Base-by-base conservation (phyloP, 495 filamentous ascomycete genomes). In the Penicillium psychrofluorescens region DNA sequence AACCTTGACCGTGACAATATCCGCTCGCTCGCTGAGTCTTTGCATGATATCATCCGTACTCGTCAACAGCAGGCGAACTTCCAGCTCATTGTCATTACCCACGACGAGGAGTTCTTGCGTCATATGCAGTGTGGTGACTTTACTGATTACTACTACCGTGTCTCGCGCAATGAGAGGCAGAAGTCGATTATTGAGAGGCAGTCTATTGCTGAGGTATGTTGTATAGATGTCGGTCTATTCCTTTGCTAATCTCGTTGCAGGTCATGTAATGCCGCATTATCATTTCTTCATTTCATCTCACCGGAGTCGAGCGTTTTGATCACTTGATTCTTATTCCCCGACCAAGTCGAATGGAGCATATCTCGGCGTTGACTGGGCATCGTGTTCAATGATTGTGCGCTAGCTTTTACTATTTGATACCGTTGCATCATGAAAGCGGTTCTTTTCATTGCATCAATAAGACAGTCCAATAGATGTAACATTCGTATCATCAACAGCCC, bases 1-100 rank as follows among this genome's bases (percentile, higher is more conserved):
- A 99, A 99, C 56, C 80, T 99, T 41, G 92, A 99, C 53, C 75
- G 78, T 36, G 90, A 96, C 58, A 99, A 97, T 57, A 97, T 97
- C 58, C 79, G 81, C 39, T 86, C 86, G 36, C 73, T 99, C 32
- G 92, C 92, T 22, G 75, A 83, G 62, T 85, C 84, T 30, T 67
- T 99, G 51, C 84, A 94, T 60, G 75, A 82, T 46, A 95, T 99
- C 53, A 96, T 99, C 63, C 77, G 86, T 55, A 66, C 79, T 31
- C 79, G 92, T n/a, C 76, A 82, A 53, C 71, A 80, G 49, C 92
- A 99, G 74, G 72, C 81, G 13, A 99, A 99, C 54, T 94, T 99
- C 70, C 94, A 97, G 71, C 76, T 97, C 35, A 94, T 99, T 63
- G 86, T 97, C 44, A 99, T 99, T 62, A 99, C 92, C 30, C 92